Evolutionary conservation across 1,139 yeast species (phyloP), one percentile per base, ranked within the genome.

Genomic region (Diutina siamensis): DNA sequence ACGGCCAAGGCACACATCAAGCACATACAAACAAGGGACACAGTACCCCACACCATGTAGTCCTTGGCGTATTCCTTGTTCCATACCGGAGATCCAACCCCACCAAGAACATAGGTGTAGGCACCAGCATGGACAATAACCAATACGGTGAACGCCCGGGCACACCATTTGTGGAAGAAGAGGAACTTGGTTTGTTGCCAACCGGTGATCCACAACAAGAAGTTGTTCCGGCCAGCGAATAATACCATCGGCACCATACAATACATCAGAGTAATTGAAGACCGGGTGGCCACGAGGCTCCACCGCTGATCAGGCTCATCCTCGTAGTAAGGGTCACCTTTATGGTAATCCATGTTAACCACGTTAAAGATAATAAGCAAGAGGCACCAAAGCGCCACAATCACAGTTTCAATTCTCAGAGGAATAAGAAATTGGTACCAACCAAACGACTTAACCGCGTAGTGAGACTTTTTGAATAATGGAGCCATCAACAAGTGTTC

Each of bases 81-180:
- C 46, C 44, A 45, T 31, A 38, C 18, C 38, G 8, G 7, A 10
- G 20, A 18, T 4, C 31, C 21, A 4, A 21, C 15, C 8, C 44
- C 35, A 2, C 44, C 41, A 35, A 38, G 48, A 44, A 48, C 54
- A 56, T 3, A 17, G 2, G 55, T 40, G 61, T 64, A 71, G 48
- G 78, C 67, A 40, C 65, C 60, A 12, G 72, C 66, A 50, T 68
- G 74, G 20, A 64, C 56, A 28, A 59, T 49, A 4, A 62, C 57
- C 45, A 61, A 60, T 22, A 54, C 46, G 48, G 63, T 58, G 40
- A 57, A 61, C 20, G 57, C 56, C 48, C 73, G 59, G 8, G 31
- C 45, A 17, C 17, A 13, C 45, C 45, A 44, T 21, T 25, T 33
- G 33, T 44, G 45, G 25, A 22, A 25, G 18, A 17, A 20, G 3